Evolutionary conservation across 768 basidiomycete genomes (phyloP), one percentile per base, ranked within the genome.

Genomic region (Russula sp.): DNA sequence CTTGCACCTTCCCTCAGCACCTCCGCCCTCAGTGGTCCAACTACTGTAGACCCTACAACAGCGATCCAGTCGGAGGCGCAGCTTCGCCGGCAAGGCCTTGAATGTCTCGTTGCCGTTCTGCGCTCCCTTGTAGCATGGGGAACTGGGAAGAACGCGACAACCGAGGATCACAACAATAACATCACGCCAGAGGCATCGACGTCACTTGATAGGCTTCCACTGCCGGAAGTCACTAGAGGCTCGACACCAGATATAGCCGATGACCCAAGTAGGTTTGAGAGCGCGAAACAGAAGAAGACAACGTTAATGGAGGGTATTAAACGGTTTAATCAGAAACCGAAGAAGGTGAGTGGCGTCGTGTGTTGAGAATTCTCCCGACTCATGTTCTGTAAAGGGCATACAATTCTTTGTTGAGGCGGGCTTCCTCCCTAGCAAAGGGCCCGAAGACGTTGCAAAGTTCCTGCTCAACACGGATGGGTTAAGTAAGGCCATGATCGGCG

Each of bases 251-350:
- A 94, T 62, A 72, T 87, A 44, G 75, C 77, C n/a, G 97, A 98
- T 71, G 96, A 98, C 73, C 96, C 96, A 1, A 87, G 81, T 22
- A 83, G 84, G 71, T 98, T 99, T 67, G 96, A 98, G 78, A 94
- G 84, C 65, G 97, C 94, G 13, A 98, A 97, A 74, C 91, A 94
- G 77, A 89, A 92, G 77, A 99, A 99, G 78, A 98, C 92, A 38
- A 95, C 90, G 0, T 75, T 98, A 32, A 77, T 94, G 44, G 96
- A 98, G 73, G 97, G 97, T 30, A 90, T 98, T 75, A 94, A 90
- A 75, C 94, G 93, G 76, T 99, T 99, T 76, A 98, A 98, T 74
- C 94, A 89, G 80, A 98, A 97, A 76, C 95, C 96, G n/a, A 98
- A 98, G 76, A 84, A 87, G 69, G 94, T 95, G 71, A 52, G 87